Conservation (phyloP, 1,284 basidiomycete species). For the Pseudomicrostroma phylloplanum region DNA sequence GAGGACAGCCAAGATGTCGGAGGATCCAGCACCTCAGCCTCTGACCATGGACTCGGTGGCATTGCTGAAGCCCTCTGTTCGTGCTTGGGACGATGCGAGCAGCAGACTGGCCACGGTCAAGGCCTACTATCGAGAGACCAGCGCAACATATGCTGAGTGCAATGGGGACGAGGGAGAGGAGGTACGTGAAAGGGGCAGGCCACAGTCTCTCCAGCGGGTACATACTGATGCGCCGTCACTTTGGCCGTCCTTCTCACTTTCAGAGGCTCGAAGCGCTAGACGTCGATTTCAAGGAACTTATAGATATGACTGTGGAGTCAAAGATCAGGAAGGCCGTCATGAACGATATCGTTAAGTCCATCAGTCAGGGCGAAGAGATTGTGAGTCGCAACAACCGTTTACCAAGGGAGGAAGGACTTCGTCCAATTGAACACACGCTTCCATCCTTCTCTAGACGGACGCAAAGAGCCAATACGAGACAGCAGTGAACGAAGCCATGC, state of each 20-base stretch:
- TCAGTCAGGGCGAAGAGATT: neutral
- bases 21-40: slow-evolving; percentile 1
- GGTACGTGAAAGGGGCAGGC: too few relatives aligned
- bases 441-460: neutral
- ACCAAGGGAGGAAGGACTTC: too few relatives aligned
- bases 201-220: too few relatives aligned
- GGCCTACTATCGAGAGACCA: neutral
- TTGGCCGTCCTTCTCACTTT: neutral
- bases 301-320: neutral
- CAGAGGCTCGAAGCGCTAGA: neutral
- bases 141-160: slow-evolving; percentile 1
- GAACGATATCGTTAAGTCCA: neutral
- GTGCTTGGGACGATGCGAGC: too few relatives aligned
- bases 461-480: neutral
- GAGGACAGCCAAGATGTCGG: neutral
- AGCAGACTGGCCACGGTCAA: too few relatives aligned
- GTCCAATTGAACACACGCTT: too few relatives aligned
- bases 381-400: too few relatives aligned
- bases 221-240: too few relatives aligned
- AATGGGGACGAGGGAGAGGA: too few relatives aligned
- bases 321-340: neutral
- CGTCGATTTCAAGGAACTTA: neutral
- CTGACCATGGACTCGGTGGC: neutral
- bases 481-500: neutral
- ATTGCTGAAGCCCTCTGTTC: too few relatives aligned